Percentiles rank a stretch among this genome's conserved stretches.
These are phyloP conservation scores for Candida xyloterini DNA, from an alignment of 805 yeast species.

Conservation along the genomic window DNA sequence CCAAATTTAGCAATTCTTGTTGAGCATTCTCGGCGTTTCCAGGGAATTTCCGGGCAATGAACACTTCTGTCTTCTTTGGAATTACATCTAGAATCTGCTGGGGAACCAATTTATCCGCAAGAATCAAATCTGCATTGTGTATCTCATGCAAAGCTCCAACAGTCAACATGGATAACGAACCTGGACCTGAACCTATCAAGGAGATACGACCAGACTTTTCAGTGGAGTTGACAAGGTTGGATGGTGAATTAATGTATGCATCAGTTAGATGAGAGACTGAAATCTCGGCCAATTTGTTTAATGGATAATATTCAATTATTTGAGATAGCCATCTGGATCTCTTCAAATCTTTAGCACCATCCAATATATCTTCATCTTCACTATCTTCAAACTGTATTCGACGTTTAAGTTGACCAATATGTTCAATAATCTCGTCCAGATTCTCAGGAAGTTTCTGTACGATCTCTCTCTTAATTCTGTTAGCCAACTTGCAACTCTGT, in stretches of 20 bases:
- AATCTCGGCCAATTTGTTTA: constrained; percentile 57
- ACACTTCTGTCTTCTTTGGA: constrained; percentile 71
- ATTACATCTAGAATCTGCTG: constrained; percentile 77
- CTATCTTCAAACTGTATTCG: constrained; percentile 53
- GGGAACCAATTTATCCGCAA: constrained; percentile 93
- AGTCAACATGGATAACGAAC: constrained; percentile 76
- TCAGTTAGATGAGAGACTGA: constrained; percentile 55
- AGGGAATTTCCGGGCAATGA: constrained; percentile 91
- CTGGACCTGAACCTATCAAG: constrained; percentile 95
- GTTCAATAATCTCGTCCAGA: constrained; percentile 64
- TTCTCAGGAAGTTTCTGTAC: constrained; percentile 63
- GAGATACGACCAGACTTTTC: constrained; percentile 55
- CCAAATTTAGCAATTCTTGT: constrained; percentile 72
- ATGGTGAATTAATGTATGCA: constrained; percentile 11
- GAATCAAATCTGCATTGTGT: constrained; percentile 72
- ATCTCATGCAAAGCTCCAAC: constrained; percentile 82
- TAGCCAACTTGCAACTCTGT: constrained; percentile 84
- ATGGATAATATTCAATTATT: constrained; percentile 86
- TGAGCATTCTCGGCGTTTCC: constrained; percentile 96
- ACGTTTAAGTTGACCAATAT: constrained; percentile 64
- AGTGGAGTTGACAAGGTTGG: neutral
- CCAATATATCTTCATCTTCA: constrained; percentile 32
- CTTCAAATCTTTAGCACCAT: constrained; percentile 49
- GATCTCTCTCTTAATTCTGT: constrained; percentile 73
- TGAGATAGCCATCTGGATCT: constrained; percentile 85